These are phyloP conservation scores for Sporormia fimetaria DNA, from an alignment of 495 filamentous ascomycete species.

Conservation along the genomic window DNA sequence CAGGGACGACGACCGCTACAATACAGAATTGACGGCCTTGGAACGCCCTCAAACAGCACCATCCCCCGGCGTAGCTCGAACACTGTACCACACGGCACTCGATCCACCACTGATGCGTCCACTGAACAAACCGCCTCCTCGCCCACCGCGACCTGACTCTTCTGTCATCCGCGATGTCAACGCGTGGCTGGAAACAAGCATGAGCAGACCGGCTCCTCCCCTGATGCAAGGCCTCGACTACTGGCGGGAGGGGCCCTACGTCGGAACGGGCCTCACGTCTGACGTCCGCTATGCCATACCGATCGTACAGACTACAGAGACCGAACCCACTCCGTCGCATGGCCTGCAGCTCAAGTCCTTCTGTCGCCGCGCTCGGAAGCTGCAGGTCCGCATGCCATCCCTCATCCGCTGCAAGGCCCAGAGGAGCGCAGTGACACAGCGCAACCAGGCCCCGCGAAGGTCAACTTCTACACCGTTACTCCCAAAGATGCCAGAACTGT, in stretches of 20 bases:
- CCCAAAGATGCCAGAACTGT: background rate
- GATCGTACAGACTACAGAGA: slow-evolving; percentile 4
- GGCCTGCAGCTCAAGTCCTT: slow-evolving; percentile 13
- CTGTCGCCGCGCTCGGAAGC: slow-evolving; percentile 14
- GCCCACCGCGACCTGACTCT: slow-evolving; percentile 16
- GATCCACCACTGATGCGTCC: slow-evolving; percentile 2
- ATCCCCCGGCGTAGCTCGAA: too few species aligned
- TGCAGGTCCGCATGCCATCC: slow-evolving; percentile 19
- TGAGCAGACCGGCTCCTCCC: slow-evolving; percentile 11
- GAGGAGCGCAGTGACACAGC: slow-evolving; percentile 1
- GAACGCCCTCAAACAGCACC: too few species aligned
- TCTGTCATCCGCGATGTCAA: slow-evolving; percentile 19
- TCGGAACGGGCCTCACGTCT: background rate
- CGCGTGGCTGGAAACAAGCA: slow-evolving; percentile 20
- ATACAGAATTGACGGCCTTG: too few species aligned
- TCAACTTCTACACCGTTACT: slow-evolving; percentile 19
- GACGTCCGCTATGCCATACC: slow-evolving; percentile 19
- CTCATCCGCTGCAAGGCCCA: slow-evolving; percentile 8
- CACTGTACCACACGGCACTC: too few species aligned
- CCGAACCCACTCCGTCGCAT: slow-evolving; percentile 1
- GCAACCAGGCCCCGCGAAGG: slow-evolving; percentile 1
- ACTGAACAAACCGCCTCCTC: slow-evolving; percentile 9
- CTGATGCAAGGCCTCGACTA: slow-evolving; percentile 20
- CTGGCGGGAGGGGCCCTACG: slow-evolving; percentile 11
- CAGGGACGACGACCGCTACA: too few species aligned